A percentile compares a stretch with the other conserved stretches of the same genome.
Evolutionary conservation across 306 rosid species (phyloP).

Genomic region (Prunus armeniaca): DNA sequence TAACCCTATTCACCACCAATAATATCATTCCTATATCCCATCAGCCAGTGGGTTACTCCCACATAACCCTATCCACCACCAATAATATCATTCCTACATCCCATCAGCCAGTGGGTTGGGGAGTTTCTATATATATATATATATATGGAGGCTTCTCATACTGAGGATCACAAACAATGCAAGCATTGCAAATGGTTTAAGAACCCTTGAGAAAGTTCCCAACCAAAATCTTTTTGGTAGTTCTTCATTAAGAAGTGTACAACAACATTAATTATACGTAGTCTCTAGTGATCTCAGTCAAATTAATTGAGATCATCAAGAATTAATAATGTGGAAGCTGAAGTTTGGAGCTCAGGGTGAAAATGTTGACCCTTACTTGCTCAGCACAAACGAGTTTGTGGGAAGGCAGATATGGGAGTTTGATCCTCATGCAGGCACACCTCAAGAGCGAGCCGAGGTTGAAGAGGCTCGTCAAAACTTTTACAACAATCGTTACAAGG

Average conservation of each 20-base stretch:
- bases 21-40: too few relatives aligned
- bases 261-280: too few relatives aligned
- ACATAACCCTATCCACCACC: too few relatives aligned
- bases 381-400: slow-evolving; percentile 1
- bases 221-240: neutral
- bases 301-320: neutral
- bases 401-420: slow-evolving; percentile 15
- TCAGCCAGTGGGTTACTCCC: too few relatives aligned
- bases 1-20: too few relatives aligned
- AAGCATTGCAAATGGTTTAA: too few relatives aligned
- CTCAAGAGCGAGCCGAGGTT: slow-evolving; percentile 14
- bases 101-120: too few relatives aligned
- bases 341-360: neutral
- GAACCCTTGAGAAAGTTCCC: neutral
- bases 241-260: neutral
- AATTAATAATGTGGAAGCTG: neutral
- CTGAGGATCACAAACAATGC: too few relatives aligned
- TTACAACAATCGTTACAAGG: slow-evolving; percentile 7
- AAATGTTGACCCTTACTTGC: neutral
- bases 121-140: too few relatives aligned
- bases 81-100: too few relatives aligned
- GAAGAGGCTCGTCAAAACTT: slow-evolving; percentile 12
- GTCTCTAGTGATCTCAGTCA: neutral
- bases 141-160: too few relatives aligned
- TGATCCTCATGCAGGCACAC: slow-evolving; percentile 12